Base-by-base conservation (phyloP, 2,329 filamentous ascomycete species). In the Fusarium stilboides region DNA sequence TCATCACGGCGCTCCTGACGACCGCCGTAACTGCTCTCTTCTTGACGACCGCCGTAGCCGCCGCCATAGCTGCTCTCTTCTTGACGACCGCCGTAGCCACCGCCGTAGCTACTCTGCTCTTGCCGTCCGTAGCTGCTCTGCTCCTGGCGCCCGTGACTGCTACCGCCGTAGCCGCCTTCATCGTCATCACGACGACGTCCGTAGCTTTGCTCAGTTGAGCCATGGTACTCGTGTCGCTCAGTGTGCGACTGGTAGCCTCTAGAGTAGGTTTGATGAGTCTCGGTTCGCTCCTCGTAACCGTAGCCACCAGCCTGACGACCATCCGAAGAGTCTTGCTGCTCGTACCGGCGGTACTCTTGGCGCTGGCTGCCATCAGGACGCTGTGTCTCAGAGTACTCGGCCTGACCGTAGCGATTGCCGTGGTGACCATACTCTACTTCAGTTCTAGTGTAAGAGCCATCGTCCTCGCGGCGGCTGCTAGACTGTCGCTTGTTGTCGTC, bases 351-450 rank as follows among this genome's bases (percentile, higher is more conserved):
- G 78, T 90, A 92, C 60, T 91, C 87, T 39, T 86, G 84, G 58
- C 84, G 82, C 55, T 85, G 82, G 47, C 86, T 86, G 50, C 90
- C 90, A 56, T 85, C 82, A 19, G 84, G 80, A 64, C 88, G 87
- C 56, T 86, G 82, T 9, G 88, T 91, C 74, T 89, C 81, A 33
- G 82, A 85, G 71, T 88, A 86, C 75, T 90, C 80, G 13, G 89
- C 88, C 74, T 91, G 86, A 9, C 86, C 88, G 70, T 90, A 90
- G 47, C 85, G 84, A 68, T 85, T 80, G 20, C 84, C 84, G 12
- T 85, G 84, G 56, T 83, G 87, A 31, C 87, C 89, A 65, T 89
- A 88, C 77, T 93, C 87, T 14, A 85, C 87, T 68, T 88, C 85
- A 8, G 83, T 87, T 73, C 90, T 84, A 6, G 84, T 87, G 77